Conservation (phyloP, 345 rosid genomes). For the Balakata baccata region DNA sequence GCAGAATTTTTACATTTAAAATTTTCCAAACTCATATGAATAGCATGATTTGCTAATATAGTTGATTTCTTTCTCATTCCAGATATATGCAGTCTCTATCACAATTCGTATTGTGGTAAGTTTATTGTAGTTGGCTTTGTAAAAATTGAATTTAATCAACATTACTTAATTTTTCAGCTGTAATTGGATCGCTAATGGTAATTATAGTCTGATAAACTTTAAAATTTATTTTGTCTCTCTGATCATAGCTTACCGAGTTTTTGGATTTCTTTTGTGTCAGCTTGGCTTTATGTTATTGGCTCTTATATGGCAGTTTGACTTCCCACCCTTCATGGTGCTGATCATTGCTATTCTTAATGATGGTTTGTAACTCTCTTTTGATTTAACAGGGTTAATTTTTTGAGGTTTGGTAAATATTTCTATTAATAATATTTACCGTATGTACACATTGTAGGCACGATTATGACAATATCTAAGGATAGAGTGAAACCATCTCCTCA, state of each 20-base stretch:
- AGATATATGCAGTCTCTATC: constrained; percentile 97
- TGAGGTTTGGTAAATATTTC: constrained; percentile 15
- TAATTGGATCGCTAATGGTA: neutral
- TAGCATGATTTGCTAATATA: neutral
- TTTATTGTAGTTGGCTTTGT: too few species aligned
- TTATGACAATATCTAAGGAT: constrained; percentile 97
- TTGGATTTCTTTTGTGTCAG: constrained; percentile 38
- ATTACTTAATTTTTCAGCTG: neutral
- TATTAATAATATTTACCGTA: neutral
- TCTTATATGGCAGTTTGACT: constrained; percentile 93
- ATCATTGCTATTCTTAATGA: constrained; percentile 94
- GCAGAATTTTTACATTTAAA: neutral
- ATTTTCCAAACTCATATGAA: neutral
- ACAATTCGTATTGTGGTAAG: constrained; percentile 98
- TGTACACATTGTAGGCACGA: constrained; percentile 53
- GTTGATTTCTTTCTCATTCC: constrained; percentile 22
- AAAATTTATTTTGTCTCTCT: neutral
- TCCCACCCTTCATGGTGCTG: constrained; percentile 99
- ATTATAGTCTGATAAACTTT: neutral
- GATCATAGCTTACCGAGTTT: constrained; percentile 10
- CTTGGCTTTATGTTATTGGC: constrained; percentile 98
- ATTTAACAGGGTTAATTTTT: neutral
- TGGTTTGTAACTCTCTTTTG: constrained; percentile 41
- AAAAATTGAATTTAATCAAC: too few species aligned
- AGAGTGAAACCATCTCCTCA: constrained; percentile 98